These are phyloP conservation scores for Trichosporon sp. DNA, from an alignment of 1,284 basidiomycete species.

Conservation along the genomic window DNA sequence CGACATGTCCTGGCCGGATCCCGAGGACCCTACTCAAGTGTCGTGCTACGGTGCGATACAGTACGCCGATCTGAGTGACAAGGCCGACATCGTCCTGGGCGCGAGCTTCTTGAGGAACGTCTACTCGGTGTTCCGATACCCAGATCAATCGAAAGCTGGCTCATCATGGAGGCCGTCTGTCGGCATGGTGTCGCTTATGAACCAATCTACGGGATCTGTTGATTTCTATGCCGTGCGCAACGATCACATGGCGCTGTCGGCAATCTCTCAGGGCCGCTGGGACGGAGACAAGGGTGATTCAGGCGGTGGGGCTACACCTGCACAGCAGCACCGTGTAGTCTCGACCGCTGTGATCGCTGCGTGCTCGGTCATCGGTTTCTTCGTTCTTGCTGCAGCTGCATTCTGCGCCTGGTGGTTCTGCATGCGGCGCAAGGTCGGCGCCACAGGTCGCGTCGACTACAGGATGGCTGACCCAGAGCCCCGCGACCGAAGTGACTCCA, in stretches of 20 bases:
- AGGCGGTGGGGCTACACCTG: not conserved
- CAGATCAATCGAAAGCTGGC: slow-evolving; percentile 25
- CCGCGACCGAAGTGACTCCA: slow-evolving; percentile 21
- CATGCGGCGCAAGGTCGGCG: slow-evolving; percentile 41
- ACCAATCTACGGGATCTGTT: slow-evolving; percentile 35
- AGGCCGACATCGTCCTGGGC: slow-evolving; percentile 38
- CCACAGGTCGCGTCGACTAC: slow-evolving; percentile 33
- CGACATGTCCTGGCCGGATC: slow-evolving; percentile 43
- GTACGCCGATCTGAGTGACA: slow-evolving; percentile 26
- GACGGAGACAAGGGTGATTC: not conserved
- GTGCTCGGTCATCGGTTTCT: slow-evolving; percentile 39
- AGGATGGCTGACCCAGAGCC: slow-evolving; percentile 5
- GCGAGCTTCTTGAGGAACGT: slow-evolving; percentile 47
- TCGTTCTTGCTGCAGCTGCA: slow-evolving; percentile 35
- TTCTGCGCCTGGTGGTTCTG: slow-evolving; percentile 48
- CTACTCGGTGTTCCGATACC: slow-evolving; percentile 47
- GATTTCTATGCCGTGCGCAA: slow-evolving; percentile 47
- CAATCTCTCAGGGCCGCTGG: slow-evolving; percentile 22
- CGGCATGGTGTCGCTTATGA: slow-evolving; percentile 40
- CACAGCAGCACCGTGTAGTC: slow-evolving; percentile 21
- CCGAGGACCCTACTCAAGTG: slow-evolving; percentile 28
- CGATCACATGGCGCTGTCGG: slow-evolving; percentile 30
- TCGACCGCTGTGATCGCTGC: slow-evolving; percentile 38
- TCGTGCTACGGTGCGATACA: slow-evolving; percentile 45
- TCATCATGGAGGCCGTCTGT: slow-evolving; percentile 42